phyloP scores from a whole-genome alignment of 2,329 filamentous ascomycete genomes.

The Zymoseptoria crescenta region DNA sequence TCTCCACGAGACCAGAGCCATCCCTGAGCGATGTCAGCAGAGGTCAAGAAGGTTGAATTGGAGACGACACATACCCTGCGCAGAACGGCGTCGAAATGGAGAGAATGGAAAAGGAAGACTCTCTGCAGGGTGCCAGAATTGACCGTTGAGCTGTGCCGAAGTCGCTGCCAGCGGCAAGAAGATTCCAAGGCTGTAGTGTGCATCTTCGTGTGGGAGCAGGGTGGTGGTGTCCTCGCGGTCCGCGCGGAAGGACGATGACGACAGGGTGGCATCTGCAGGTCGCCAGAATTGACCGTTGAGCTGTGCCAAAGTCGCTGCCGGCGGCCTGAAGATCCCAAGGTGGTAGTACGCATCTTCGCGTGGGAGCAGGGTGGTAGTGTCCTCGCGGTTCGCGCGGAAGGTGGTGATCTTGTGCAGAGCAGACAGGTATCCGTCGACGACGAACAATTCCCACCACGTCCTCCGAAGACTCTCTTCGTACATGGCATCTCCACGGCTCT shows the following conservation, averaged over 20 bases:
- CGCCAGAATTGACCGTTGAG: conserved; percentile 72
- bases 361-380: conserved; percentile 63
- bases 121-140: conserved; percentile 68
- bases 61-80: no score
- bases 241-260: no score
- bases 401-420: conserved; percentile 67
- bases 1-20: conserved; percentile 63
- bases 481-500: conserved; percentile 58
- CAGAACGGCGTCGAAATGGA: no score
- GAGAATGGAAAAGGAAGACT: no score
- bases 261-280: conserved; percentile 62
- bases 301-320: conserved; percentile 53
- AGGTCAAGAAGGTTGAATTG: no score
- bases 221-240: conserved; percentile 62
- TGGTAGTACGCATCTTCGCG: conserved; percentile 72
- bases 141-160: conserved; percentile 68
- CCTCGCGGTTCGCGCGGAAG: conserved; percentile 51
- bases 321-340: conserved; percentile 39
- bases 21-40: no score
- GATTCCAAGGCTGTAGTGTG: conserved; percentile 49
- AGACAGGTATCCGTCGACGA: conserved; percentile 77
- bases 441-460: conserved; percentile 84
- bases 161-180: conserved; percentile 44
- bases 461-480: conserved; percentile 77
- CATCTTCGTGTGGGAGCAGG: conserved; percentile 72